Conservation (phyloP, 176 grass and related monocot genomes). For the Triticum turgidum region DNA sequence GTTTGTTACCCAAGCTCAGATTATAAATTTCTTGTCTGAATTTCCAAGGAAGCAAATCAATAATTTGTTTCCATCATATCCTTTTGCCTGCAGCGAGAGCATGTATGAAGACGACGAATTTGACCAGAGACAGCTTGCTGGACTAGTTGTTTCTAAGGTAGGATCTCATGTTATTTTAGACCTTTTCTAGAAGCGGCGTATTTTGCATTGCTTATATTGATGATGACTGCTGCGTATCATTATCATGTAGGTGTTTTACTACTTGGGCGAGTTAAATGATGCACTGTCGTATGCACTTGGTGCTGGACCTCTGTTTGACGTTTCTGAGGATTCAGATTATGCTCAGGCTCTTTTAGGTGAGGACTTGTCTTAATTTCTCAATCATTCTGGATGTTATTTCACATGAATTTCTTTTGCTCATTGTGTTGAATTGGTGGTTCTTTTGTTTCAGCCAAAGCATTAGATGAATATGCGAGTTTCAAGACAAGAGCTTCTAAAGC, state of each 20-base stretch:
- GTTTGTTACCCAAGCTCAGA: background rate
- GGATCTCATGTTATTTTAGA: background rate
- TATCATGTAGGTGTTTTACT: slow-evolving; percentile 90
- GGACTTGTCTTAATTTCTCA: slow-evolving; percentile 24
- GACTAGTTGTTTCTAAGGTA: slow-evolving; percentile 96
- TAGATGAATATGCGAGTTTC: slow-evolving; percentile 92
- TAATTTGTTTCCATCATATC: slow-evolving; percentile 16
- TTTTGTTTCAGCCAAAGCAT: slow-evolving; percentile 71
- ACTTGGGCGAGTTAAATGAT: slow-evolving; percentile 87
- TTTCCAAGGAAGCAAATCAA: background rate
- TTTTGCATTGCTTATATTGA: slow-evolving; percentile 16
- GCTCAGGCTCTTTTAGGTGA: slow-evolving; percentile 82
- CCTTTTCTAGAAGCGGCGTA: background rate
- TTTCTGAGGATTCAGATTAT: slow-evolving; percentile 94
- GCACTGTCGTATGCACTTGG: slow-evolving; percentile 96
- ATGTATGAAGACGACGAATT: slow-evolving; percentile 99
- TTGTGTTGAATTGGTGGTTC: slow-evolving; percentile 23
- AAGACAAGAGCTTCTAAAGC: slow-evolving; percentile 62
- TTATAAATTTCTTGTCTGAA: background rate
- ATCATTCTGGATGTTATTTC: slow-evolving; percentile 3
- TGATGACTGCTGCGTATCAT: slow-evolving; percentile 15
- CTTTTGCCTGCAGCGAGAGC: slow-evolving; percentile 62
- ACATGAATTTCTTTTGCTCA: slow-evolving; percentile 1
- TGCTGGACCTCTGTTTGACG: slow-evolving; percentile 92
- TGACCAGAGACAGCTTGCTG: slow-evolving; percentile 87